Evolutionary conservation across 2,329 filamentous ascomycete genomes (phyloP).

Genomic region (Fusarium siculi): DNA sequence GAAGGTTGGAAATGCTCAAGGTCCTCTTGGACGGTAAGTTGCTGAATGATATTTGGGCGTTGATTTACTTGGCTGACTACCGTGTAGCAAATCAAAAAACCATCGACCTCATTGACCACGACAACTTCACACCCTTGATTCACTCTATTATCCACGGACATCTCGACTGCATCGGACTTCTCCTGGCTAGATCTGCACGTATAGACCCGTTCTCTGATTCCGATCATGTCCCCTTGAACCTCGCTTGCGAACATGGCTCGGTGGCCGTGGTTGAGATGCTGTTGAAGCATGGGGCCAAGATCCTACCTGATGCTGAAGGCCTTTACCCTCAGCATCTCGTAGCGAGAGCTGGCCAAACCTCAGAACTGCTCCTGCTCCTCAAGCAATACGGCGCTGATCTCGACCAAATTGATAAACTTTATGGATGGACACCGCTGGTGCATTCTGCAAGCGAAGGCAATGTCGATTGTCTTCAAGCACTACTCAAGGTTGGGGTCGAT

Average conservation of each 20-base stretch:
- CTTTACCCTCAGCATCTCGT: constrained; percentile 97
- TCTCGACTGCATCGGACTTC: constrained; percentile 79
- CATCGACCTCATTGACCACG: constrained; percentile 90
- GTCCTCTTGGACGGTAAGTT: constrained; percentile 72
- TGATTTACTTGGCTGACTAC: constrained; percentile 14
- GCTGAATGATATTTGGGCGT: background rate
- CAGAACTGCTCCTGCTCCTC: constrained; percentile 81
- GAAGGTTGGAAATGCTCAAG: constrained; percentile 84
- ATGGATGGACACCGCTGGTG: constrained; percentile 96
- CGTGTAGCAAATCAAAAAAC: constrained; percentile 73
- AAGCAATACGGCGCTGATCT: constrained; percentile 89
- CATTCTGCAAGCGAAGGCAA: constrained; percentile 97
- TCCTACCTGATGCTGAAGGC: constrained; percentile 95
- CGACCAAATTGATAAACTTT: constrained; percentile 93
- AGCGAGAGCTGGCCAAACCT: constrained; percentile 85
- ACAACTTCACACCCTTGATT: constrained; percentile 96
- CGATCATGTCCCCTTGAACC: constrained; percentile 92
- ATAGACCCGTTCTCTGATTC: constrained; percentile 87
- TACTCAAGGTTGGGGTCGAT: constrained; percentile 83
- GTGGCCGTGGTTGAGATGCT: constrained; percentile 86
- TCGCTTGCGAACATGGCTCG: constrained; percentile 94
- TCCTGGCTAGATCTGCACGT: constrained; percentile 82
- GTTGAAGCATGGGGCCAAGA: constrained; percentile 79
- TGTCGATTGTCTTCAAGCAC: constrained; percentile 83
- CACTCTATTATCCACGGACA: constrained; percentile 93